phyloP scores from a whole-genome alignment of 352 stramenopile genomes.

The Phytophthora citrophthora region DNA sequence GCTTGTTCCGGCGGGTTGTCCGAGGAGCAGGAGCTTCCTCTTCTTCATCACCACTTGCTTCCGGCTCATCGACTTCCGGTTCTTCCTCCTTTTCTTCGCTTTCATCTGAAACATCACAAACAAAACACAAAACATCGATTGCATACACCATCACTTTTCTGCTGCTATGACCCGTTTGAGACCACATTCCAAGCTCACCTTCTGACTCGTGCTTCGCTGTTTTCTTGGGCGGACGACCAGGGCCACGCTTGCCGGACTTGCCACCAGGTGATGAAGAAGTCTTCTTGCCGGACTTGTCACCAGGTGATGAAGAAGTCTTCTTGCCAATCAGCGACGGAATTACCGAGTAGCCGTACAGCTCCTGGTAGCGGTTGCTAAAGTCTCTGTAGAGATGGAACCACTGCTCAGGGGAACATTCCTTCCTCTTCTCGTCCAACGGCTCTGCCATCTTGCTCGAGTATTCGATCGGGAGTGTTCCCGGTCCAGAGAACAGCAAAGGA shows the following conservation, averaged over 20 bases:
- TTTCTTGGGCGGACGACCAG: constrained; percentile 29
- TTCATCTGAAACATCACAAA: constrained; percentile 18
- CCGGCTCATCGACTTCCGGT: constrained; percentile 31
- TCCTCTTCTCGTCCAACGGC: constrained; percentile 51
- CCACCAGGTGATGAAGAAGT: constrained; percentile 2
- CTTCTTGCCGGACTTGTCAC: constrained; percentile 25
- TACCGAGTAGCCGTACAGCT: constrained; percentile 52
- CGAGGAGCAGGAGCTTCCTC: constrained; percentile 23
- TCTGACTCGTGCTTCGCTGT: constrained; percentile 25
- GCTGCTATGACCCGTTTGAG: neutral
- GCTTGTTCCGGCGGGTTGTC: constrained; percentile 40
- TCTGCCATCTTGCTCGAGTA: constrained; percentile 78
- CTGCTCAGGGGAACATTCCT: constrained; percentile 50
- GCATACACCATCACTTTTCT: constrained; percentile 9
- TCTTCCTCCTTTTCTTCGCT: constrained; percentile 52
- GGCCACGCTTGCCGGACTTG: constrained; percentile 25
- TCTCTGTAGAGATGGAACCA: constrained; percentile 75
- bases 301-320: constrained; percentile 12
- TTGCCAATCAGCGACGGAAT: constrained; percentile 18
- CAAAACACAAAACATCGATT: neutral
- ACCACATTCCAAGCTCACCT: constrained; percentile 15
- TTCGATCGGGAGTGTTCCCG: constrained; percentile 76
- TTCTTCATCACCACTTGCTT: constrained; percentile 39
- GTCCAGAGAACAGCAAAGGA: constrained; percentile 68
- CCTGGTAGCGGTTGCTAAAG: constrained; percentile 69